phyloP scores from a whole-genome alignment of 2,329 filamentous ascomycete genomes.

The Ceratocystis huliohia region DNA sequence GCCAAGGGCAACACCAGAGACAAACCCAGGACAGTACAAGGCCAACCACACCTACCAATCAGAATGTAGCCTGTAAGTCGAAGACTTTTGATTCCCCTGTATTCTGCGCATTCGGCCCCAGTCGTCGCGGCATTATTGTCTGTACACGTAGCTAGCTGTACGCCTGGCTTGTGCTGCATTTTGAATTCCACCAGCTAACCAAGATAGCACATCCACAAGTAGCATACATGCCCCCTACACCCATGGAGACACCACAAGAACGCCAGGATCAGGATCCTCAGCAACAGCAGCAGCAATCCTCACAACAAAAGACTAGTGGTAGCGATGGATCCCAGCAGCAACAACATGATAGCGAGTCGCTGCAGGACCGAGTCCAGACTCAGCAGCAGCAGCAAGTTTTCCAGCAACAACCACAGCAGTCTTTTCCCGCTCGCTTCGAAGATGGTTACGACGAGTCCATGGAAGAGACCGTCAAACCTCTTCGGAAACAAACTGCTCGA shows the following conservation, averaged over 20 bases:
- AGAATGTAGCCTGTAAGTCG: constrained; percentile 46
- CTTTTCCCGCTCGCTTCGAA: constrained; percentile 39
- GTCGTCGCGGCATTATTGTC: not conserved
- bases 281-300: constrained; percentile 22
- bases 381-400: not conserved
- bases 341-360: not conserved
- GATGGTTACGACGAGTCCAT: constrained; percentile 53
- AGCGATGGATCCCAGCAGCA: constrained; percentile 25
- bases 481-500: constrained; percentile 33
- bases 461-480: constrained; percentile 52
- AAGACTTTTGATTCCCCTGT: not conserved
- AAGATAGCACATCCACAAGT: constrained; percentile 12
- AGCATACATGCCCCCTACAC: constrained; percentile 56
- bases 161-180: not conserved
- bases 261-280: constrained; percentile 13
- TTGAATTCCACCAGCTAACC: not conserved
- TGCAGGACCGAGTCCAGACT: constrained; percentile 30
- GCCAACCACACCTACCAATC: constrained; percentile 24
- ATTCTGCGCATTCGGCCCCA: not conserved
- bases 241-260: constrained; percentile 46
- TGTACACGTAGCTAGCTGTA: not conserved
- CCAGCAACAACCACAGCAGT: constrained; percentile 28
- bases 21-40: not conserved
- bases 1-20: constrained; percentile 4
- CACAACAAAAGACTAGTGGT: constrained; percentile 28